Evolutionary conservation across 495 filamentous ascomycete species (phyloP).

Genomic region (Letharia lupina): DNA sequence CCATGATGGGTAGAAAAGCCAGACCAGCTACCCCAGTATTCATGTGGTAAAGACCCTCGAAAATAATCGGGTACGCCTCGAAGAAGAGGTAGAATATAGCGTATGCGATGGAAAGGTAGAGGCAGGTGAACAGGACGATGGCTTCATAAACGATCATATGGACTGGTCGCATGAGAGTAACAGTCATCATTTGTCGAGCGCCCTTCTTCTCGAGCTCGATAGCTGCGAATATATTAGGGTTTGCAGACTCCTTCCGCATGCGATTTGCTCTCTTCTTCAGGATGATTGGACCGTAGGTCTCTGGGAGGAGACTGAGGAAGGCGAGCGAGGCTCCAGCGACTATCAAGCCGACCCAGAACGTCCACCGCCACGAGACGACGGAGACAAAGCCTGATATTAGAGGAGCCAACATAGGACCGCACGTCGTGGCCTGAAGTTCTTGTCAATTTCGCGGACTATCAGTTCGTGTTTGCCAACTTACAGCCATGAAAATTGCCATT

Average conservation of each 20-base stretch:
- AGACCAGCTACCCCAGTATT: constrained; percentile 35
- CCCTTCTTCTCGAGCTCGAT: constrained; percentile 42
- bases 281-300: constrained; percentile 67
- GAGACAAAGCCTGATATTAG: constrained; percentile 58
- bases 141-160: constrained; percentile 46
- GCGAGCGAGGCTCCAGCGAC: constrained; percentile 42
- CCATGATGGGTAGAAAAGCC: constrained; percentile 33
- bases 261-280: constrained; percentile 55
- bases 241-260: constrained; percentile 55
- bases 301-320: constrained; percentile 44
- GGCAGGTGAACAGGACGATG: constrained; percentile 55
- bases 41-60: constrained; percentile 40
- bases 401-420: constrained; percentile 59
- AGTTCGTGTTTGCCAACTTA: constrained; percentile 32
- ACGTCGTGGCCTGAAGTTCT: constrained; percentile 48
- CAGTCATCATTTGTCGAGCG: constrained; percentile 34
- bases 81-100: constrained; percentile 69
- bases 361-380: constrained; percentile 57
- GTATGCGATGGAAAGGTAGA: constrained; percentile 63
- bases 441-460: constrained; percentile 9
- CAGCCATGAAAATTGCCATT: constrained; percentile 65
- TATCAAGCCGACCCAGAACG: constrained; percentile 55
- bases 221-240: constrained; percentile 38
- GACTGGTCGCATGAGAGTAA: constrained; percentile 44
- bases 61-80: constrained; percentile 60